Evolutionary conservation across 2,329 filamentous ascomycete genomes (phyloP).

Genomic region (Colletotrichum gigasporum): DNA sequence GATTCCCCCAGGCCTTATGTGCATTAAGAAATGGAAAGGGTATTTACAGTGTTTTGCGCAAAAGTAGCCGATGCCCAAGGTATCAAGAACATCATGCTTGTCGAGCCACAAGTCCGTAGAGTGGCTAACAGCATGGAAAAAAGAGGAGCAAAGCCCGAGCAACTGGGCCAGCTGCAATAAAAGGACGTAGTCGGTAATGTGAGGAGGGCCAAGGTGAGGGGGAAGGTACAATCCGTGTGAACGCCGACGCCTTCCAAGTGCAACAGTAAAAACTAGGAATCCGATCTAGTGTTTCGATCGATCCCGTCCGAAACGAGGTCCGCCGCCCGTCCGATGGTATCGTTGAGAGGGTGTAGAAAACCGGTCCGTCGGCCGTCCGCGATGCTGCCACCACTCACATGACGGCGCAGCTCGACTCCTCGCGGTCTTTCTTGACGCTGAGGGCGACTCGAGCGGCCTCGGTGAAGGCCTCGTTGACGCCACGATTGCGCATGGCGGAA

Average conservation of each 20-base stretch:
- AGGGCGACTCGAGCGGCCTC: slow-evolving; percentile 95
- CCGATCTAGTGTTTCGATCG: too few species aligned
- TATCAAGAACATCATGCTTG: slow-evolving; percentile 28
- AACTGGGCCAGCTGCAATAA: slow-evolving; percentile 27
- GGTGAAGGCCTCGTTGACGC: slow-evolving; percentile 98
- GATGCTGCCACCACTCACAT: slow-evolving; percentile 58
- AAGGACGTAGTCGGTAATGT: slow-evolving; percentile 22
- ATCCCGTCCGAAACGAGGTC: slow-evolving; percentile 18
- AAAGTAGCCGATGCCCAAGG: slow-evolving; percentile 22
- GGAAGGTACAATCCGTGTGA: slow-evolving; percentile 24
- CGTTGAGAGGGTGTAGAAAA: not conserved
- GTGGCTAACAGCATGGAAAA: not conserved
- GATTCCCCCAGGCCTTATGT: slow-evolving; percentile 7
- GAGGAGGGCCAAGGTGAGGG: not conserved
- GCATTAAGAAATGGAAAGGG: slow-evolving; percentile 22
- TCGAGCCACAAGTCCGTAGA: slow-evolving; percentile 12
- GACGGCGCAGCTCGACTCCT: slow-evolving; percentile 67
- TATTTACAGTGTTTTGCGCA: slow-evolving; percentile 27
- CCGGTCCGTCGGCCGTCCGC: too few species aligned
- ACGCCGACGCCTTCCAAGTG: slow-evolving; percentile 31
- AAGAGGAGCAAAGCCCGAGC: slow-evolving; percentile 15
- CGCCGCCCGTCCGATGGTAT: slow-evolving; percentile 21
- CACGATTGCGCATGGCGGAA: slow-evolving; percentile 97
- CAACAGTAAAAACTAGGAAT: slow-evolving; percentile 11
- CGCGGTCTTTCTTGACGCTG: slow-evolving; percentile 72